These are phyloP conservation scores for Tricholoma terreum DNA, from an alignment of 768 basidiomycete genomes.

Conservation along the genomic window DNA sequence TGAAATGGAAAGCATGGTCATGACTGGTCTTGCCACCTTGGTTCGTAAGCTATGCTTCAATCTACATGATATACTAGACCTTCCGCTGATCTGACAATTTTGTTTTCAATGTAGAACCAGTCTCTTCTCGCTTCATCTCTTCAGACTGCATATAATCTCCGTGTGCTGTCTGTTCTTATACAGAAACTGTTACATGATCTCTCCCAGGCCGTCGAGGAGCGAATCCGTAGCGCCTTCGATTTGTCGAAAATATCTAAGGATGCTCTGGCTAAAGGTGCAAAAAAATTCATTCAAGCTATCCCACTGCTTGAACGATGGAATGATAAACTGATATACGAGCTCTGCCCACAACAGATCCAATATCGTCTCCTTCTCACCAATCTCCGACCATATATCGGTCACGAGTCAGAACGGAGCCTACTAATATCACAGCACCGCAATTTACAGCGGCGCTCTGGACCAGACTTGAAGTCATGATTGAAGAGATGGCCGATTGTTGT, in stretches of 20 bases:
- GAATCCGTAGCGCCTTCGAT: constrained; percentile 84
- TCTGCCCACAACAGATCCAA: constrained; percentile 12
- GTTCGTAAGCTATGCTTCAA: constrained; percentile 41
- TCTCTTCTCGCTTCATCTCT: constrained; percentile 88
- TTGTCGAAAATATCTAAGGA: constrained; percentile 84
- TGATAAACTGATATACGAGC: background rate
- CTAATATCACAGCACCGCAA: constrained; percentile 80
- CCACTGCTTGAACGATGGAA: background rate
- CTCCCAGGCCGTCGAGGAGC: constrained; percentile 76
- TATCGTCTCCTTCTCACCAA: constrained; percentile 24
- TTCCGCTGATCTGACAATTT: background rate
- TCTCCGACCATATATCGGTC: constrained; percentile 72
- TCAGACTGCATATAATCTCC: constrained; percentile 93
- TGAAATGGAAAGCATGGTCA: constrained; percentile 92
- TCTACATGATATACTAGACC: background rate
- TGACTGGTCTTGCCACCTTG: constrained; percentile 70
- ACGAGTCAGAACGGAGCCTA: constrained; percentile 87
- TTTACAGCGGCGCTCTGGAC: constrained; percentile 82
- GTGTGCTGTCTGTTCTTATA: constrained; percentile 79
- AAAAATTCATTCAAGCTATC: background rate
- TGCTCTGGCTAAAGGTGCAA: constrained; percentile 69
- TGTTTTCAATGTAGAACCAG: constrained; percentile 61
- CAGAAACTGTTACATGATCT: constrained; percentile 75
- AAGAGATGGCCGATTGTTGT: constrained; percentile 88
- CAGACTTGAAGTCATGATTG: constrained; percentile 76